Percentiles rank a stretch among this genome's conserved stretches.
Evolutionary conservation across 2,329 filamentous ascomycete genomes (phyloP).

Genomic region (Nakataea oryzae): DNA sequence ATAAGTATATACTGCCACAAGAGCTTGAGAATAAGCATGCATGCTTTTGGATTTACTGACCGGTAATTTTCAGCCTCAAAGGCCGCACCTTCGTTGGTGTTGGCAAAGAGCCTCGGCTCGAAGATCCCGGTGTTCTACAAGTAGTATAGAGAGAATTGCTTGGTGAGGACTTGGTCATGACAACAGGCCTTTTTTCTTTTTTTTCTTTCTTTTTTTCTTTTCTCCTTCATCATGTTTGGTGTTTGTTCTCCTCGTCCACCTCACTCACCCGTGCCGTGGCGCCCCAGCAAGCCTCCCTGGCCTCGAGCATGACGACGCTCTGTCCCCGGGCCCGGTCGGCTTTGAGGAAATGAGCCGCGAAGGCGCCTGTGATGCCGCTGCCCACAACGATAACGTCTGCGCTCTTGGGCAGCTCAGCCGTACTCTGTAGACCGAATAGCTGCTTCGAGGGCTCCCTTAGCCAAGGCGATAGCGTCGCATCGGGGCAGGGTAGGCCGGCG

Average conservation of each 20-base stretch:
- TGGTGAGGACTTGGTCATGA: too few relatives aligned
- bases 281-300: conserved; percentile 59
- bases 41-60: too few relatives aligned
- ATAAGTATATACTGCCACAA: too few relatives aligned
- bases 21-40: too few relatives aligned
- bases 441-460: conserved; percentile 54
- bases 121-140: conserved; percentile 62
- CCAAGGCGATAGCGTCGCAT: conserved; percentile 63
- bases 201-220: too few relatives aligned
- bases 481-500: conserved; percentile 33
- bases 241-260: conserved; percentile 47
- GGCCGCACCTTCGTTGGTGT: conserved; percentile 47
- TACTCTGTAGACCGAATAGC: conserved; percentile 59
- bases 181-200: too few relatives aligned
- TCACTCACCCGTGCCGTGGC: too few relatives aligned
- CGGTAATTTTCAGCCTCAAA: conserved; percentile 65
- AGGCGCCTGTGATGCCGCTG: conserved; percentile 67
- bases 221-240: too few relatives aligned
- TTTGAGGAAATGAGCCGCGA: conserved; percentile 54
- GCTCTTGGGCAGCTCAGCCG: conserved; percentile 45
- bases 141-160: too few relatives aligned
- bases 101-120: conserved; percentile 58
- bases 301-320: conserved; percentile 64
- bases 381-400: conserved; percentile 65
- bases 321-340: conserved; percentile 25